Conservation (phyloP, 345 rosid genomes). For the Capsella bursapastoris region DNA sequence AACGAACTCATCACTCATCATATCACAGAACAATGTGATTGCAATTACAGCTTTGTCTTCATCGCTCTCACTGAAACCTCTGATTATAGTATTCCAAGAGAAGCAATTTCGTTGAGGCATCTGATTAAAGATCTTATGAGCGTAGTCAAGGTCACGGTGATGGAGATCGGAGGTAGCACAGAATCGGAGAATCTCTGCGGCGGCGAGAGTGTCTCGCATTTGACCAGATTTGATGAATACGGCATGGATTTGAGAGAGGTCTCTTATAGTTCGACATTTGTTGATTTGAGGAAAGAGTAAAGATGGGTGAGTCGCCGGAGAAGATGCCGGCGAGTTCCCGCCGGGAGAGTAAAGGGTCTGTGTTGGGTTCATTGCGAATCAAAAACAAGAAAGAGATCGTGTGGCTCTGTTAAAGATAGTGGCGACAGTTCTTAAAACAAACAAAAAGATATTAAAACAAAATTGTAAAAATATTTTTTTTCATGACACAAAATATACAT, state of each 20-base stretch:
- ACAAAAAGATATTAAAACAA: no score
- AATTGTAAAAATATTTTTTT: no score
- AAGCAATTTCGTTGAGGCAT: conserved; percentile 68
- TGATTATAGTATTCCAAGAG: conserved; percentile 79
- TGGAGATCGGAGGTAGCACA: conserved; percentile 50
- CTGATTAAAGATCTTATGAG: conserved; percentile 53
- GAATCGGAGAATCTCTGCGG: conserved; percentile 65
- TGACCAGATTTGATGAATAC: conserved; percentile 64
- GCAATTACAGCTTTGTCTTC: conserved; percentile 45
- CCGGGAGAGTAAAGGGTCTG: conserved; percentile 33
- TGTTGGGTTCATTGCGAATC: conserved; percentile 32
- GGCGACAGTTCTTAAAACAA: not conserved
- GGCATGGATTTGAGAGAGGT: conserved; percentile 71
- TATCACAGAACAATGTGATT: conserved; percentile 49
- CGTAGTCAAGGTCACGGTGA: conserved; percentile 53
- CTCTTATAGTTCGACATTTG: conserved; percentile 53
- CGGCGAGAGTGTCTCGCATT: conserved; percentile 67
- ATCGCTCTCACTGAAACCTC: conserved; percentile 60
- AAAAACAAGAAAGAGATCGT: conserved; percentile 20
- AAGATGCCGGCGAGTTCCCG: conserved; percentile 28
- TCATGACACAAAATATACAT: no score
- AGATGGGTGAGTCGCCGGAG: conserved; percentile 49
- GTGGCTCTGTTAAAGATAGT: conserved; percentile 22
- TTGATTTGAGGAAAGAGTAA: conserved; percentile 60
- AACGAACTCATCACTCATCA: conserved; percentile 55